phyloP scores from a whole-genome alignment of 2,329 filamentous ascomycete species.

The Colletotrichum sp. region DNA sequence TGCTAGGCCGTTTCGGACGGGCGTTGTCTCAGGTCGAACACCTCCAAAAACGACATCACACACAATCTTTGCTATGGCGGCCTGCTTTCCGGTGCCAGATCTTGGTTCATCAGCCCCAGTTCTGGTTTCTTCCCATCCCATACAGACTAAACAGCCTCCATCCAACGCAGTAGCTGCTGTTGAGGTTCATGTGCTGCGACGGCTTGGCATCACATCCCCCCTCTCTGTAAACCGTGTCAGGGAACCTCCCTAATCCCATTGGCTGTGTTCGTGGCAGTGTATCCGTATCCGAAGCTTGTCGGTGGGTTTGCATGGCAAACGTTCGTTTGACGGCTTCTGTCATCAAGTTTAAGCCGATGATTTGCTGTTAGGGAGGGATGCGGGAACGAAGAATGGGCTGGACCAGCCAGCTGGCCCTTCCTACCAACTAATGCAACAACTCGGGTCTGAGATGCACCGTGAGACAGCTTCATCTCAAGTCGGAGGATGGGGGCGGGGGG shows the following conservation, averaged over 20 bases:
- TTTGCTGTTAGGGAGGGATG: not conserved
- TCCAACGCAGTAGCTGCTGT: not conserved
- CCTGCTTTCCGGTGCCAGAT: slow-evolving; percentile 3
- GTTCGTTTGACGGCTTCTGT: slow-evolving; percentile 13
- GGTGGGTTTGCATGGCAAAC: not conserved
- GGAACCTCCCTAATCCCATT: not conserved
- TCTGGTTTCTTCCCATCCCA: not conserved
- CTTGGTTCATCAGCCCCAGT: not conserved
- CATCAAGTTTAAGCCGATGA: slow-evolving; percentile 18
- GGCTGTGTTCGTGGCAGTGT: not conserved
- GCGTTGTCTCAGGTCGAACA: slow-evolving; percentile 11
- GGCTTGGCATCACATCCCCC: not conserved
- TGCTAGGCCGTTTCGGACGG: slow-evolving; percentile 8
- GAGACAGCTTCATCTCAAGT: slow-evolving; percentile 21
- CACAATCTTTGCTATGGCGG: not conserved
- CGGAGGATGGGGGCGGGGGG: slow-evolving; percentile 2
- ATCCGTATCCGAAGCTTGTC: slow-evolving; percentile 3
- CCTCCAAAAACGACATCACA: not conserved
- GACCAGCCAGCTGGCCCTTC: not conserved
- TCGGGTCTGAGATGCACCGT: slow-evolving; percentile 19
- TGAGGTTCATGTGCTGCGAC: not conserved
- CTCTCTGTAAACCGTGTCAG: not conserved
- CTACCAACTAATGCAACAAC: slow-evolving; percentile 7
- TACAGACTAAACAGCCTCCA: not conserved
- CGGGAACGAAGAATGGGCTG: not conserved